These are phyloP conservation scores for Leishmania mexicana DNA, from an alignment of 208 protist genomes.

Conservation along the genomic window DNA sequence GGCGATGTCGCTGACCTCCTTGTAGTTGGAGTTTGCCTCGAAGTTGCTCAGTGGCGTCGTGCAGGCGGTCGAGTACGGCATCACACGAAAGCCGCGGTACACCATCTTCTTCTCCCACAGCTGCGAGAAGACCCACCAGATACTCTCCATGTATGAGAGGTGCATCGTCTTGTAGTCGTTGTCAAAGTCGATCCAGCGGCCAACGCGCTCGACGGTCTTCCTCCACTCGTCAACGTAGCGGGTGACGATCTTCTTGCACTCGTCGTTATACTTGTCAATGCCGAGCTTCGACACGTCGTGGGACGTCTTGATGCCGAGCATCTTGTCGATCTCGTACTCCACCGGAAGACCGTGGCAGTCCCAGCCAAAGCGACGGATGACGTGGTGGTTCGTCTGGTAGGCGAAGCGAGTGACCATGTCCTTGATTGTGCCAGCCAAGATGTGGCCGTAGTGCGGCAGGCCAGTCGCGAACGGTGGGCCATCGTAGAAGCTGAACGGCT, in stretches of 20 bases:
- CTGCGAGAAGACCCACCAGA: conserved; percentile 99
- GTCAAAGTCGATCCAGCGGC: conserved; percentile 99
- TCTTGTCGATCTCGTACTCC: conserved; percentile 99
- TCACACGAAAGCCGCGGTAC: conserved; percentile 99
- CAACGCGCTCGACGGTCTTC: conserved; percentile 94
- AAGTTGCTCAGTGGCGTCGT: conserved; percentile 99
- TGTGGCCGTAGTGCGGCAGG: conserved; percentile 99
- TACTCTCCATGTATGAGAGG: conserved; percentile 99
- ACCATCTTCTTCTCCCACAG: conserved; percentile 98
- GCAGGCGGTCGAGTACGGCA: conserved; percentile 99
- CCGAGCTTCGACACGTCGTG: conserved; percentile 97
- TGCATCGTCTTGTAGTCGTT: conserved; percentile 99
- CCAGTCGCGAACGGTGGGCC: conserved; percentile 99
- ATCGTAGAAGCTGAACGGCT: conserved; percentile 98
- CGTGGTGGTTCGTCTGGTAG: conserved; percentile 98
- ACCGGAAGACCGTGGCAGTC: conserved; percentile 99
- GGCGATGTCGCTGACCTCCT: conserved; percentile 96
- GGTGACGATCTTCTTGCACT: conserved; percentile 99
- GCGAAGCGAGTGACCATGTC: conserved; percentile 99
- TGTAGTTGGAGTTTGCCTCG: conserved; percentile 99
- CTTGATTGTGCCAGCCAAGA: conserved; percentile 99
- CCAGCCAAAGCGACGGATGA: conserved; percentile 99
- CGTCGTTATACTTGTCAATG: conserved; percentile 98
- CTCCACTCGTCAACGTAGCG: conserved; percentile 98
- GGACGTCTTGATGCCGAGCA: conserved; percentile 88